These are phyloP conservation scores for Boletellus emodensis DNA, from an alignment of 768 basidiomycete genomes.

Conservation along the genomic window DNA sequence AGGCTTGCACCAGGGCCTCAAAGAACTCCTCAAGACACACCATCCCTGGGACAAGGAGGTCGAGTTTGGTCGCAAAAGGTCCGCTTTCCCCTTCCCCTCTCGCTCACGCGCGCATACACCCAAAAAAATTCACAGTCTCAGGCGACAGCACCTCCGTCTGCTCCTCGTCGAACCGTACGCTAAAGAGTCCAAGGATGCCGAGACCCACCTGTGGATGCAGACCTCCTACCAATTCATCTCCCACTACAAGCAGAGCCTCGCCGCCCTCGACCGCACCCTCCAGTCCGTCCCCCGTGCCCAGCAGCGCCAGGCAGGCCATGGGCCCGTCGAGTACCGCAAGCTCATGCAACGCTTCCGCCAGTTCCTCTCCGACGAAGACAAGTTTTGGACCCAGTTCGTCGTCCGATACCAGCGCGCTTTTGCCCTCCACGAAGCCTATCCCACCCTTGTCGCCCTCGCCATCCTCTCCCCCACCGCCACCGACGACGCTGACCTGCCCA, in stretches of 20 bases:
- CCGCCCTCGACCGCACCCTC: constrained; percentile 57
- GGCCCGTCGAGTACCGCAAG: constrained; percentile 80
- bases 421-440: constrained; percentile 58
- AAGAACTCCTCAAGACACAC: constrained; percentile 67
- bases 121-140: constrained; percentile 44
- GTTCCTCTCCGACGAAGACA: constrained; percentile 86
- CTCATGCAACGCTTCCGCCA: constrained; percentile 84
- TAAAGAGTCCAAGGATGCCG: constrained; percentile 72
- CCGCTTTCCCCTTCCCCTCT: constrained; percentile 26
- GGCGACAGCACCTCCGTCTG: constrained; percentile 64
- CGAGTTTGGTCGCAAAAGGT: constrained; percentile 86
- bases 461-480: constrained; percentile 37
- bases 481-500: constrained; percentile 27
- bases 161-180: constrained; percentile 67
- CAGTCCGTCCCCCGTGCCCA: constrained; percentile 40
- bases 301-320: constrained; percentile 41
- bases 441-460: constrained; percentile 54
- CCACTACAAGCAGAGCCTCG: constrained; percentile 73
- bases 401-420: constrained; percentile 72
- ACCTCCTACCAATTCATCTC: constrained; percentile 85
- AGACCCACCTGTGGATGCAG: constrained; percentile 89
- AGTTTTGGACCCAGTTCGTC: constrained; percentile 84
- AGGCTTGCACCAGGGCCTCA: constrained; percentile 66
- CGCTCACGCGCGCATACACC: too few relatives aligned
- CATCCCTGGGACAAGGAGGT: constrained; percentile 84